Evolutionary conservation across 2,329 filamentous ascomycete genomes (phyloP).

Genomic region (Emmonsiellopsis sp.): DNA sequence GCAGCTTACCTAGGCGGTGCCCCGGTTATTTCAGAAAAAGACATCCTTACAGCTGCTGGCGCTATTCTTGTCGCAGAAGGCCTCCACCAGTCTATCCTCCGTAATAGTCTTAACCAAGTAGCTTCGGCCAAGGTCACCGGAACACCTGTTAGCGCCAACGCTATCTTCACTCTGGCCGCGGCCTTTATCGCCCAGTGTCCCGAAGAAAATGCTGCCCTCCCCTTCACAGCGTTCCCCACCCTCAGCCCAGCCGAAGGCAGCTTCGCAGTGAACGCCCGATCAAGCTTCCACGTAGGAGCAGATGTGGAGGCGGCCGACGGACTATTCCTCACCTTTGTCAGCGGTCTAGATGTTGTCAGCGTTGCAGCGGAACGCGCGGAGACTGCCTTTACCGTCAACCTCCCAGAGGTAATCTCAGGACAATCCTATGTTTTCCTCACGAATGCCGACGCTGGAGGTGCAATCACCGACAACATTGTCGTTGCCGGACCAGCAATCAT

Average conservation of each 20-base stretch:
- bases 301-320: constrained; percentile 6
- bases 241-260: constrained; percentile 24
- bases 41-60: constrained; percentile 52
- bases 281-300: constrained; percentile 10
- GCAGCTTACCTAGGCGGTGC: constrained; percentile 55
- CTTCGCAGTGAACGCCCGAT: constrained; percentile 7
- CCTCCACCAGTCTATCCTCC: constrained; percentile 54
- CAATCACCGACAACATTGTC: constrained; percentile 19
- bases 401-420: constrained; percentile 17
- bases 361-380: constrained; percentile 9
- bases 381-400: constrained; percentile 13
- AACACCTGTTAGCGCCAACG: constrained; percentile 46
- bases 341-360: constrained; percentile 16
- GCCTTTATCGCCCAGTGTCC: constrained; percentile 54
- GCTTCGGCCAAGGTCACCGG: constrained; percentile 55
- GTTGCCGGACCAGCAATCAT: constrained; percentile 24
- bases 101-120: constrained; percentile 37
- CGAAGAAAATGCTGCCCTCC: constrained; percentile 43
- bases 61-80: constrained; percentile 57
- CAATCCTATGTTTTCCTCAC: constrained; percentile 24
- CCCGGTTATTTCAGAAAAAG: constrained; percentile 45
- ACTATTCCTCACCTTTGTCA: constrained; percentile 17
- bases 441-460: constrained; percentile 11
- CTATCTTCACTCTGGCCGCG: constrained; percentile 56
- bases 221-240: constrained; percentile 51